Evolutionary conservation across 2,329 filamentous ascomycete genomes (phyloP).

Genomic region (Neoascochyta sp.): DNA sequence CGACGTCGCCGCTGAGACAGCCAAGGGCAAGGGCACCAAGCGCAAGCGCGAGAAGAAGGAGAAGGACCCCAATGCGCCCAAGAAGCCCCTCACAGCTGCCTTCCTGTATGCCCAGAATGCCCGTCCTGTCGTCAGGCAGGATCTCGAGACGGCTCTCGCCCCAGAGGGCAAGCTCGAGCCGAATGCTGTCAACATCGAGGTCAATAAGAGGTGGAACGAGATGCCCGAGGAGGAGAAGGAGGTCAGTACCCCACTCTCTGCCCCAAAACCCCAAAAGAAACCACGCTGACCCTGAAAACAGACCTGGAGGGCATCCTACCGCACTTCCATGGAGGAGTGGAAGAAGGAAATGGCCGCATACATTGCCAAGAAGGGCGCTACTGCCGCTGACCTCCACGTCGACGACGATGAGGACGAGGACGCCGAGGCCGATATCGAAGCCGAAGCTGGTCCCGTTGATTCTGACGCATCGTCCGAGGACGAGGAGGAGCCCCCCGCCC

Average conservation of each 20-base stretch:
- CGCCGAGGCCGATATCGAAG: conserved; percentile 31
- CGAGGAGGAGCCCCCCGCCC: conserved; percentile 32
- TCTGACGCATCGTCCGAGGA: conserved; percentile 42
- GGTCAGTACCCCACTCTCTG: conserved; percentile 40
- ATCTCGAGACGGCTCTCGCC: conserved; percentile 44
- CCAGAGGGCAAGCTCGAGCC: conserved; percentile 73
- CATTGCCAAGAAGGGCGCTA: conserved; percentile 45
- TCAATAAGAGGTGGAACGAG: conserved; percentile 77
- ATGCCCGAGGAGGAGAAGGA: conserved; percentile 72
- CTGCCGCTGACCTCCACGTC: conserved; percentile 45
- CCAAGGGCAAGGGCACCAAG: conserved; percentile 45
- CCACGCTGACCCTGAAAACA: conserved; percentile 7
- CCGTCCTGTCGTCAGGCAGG: conserved; percentile 73
- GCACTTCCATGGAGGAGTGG: conserved; percentile 51
- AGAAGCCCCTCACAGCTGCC: conserved; percentile 89
- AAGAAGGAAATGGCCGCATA: conserved; percentile 55
- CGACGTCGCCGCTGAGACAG: conserved; percentile 13
- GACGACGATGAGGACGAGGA: conserved; percentile 39
- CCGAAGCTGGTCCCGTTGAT: conserved; percentile 33
- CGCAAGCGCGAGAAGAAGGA: conserved; percentile 81
- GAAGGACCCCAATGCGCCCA: conserved; percentile 84
- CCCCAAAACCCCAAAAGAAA: neutral
- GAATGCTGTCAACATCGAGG: conserved; percentile 83
- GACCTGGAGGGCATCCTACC: conserved; percentile 51
- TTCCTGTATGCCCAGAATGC: conserved; percentile 92